Evolutionary conservation across 257 asterid genomes (phyloP), one percentile per base, ranked within the genome.

Genomic region (Coffea canephora): DNA sequence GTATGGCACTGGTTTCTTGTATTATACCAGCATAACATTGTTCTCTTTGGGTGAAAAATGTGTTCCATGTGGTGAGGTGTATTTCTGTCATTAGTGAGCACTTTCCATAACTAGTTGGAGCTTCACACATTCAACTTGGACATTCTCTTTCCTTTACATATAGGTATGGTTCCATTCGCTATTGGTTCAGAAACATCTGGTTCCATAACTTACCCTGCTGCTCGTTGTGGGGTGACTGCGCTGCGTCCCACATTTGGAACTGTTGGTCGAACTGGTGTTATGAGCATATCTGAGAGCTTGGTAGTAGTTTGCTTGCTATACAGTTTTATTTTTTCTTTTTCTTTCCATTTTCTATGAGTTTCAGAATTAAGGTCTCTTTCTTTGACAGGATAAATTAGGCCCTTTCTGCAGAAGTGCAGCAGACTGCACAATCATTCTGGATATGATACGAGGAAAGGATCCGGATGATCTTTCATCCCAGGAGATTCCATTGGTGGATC

Each of bases 151-250:
- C 18, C 45, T 48, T 21, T 59, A 14, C 15, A 13, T 71, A 75
- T 83, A 95, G 99, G 97, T 61, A 52, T 93, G 87, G 92, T 95
- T 80, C 97, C 98, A 4, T 91, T 95, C 89, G 88, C 99, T 62
- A 91, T 95, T 75, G 98, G 98, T 80, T 95, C 99, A 55, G 98
- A 95, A 91, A 93, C 98, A 74, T 95, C 91, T 45, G 97, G 99
- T 69, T 93, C 99, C 66, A 91, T 95, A 43, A 92, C 98, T 66
- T 92, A 89, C 82, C 99, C 98, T 78, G 97, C 98, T 54, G 87
- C 97, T 77, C 94, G 98, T 62, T 95, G 99, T 81, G 97, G 98
- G 27, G 94, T 94, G 78, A 95, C 98, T 18, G 98, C 98, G 55
- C 71, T 95, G 41, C 94, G 97, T 64, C 98, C 98, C 25, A 90